A percentile compares a stretch with the other conserved stretches of the same genome.
Evolutionary conservation across 176 grass and related monocot species (phyloP).

Genomic region (Hordeum marinum): DNA sequence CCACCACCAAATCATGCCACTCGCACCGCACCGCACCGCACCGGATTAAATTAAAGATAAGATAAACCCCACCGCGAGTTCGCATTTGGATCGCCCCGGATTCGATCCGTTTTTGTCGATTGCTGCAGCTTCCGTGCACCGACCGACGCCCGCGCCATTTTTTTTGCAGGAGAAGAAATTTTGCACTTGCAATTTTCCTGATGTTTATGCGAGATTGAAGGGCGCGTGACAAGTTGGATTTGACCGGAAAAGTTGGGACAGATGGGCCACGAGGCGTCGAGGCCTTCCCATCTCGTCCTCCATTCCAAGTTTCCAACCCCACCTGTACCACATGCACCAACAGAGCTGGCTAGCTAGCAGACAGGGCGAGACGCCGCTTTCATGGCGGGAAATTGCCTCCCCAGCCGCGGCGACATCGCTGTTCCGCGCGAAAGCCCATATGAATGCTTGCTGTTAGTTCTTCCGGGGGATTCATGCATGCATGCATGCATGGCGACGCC

Average conservation of each 20-base stretch:
- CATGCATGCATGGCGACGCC: not conserved
- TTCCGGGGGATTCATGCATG: not conserved
- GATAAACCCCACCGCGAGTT: not conserved
- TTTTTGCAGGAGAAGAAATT: not conserved
- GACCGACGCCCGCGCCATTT: not conserved
- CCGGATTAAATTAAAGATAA: not conserved
- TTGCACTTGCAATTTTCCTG: not conserved
- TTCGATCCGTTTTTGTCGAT: conserved; percentile 34
- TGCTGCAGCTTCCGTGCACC: not conserved
- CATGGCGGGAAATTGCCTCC: conserved; percentile 23
- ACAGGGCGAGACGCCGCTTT: conserved; percentile 28
- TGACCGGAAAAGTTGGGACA: conserved; percentile 40
- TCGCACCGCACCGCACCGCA: not conserved
- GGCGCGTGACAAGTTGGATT: conserved; percentile 16
- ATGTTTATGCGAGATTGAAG: conserved; percentile 18
- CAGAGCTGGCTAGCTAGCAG: not conserved
- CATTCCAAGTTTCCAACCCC: not conserved
- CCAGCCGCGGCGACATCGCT: not conserved
- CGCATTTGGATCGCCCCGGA: conserved; percentile 6
- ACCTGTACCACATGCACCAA: conserved; percentile 33
- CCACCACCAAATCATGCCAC: conserved; percentile 19
- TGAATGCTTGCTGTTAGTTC: not conserved
- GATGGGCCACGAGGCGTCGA: conserved; percentile 28
- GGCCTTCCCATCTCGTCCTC: not conserved
- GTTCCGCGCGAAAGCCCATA: conserved; percentile 15